Conservation (phyloP, 2,329 filamentous ascomycete genomes). For the Sphaerostilbella broomeana region DNA sequence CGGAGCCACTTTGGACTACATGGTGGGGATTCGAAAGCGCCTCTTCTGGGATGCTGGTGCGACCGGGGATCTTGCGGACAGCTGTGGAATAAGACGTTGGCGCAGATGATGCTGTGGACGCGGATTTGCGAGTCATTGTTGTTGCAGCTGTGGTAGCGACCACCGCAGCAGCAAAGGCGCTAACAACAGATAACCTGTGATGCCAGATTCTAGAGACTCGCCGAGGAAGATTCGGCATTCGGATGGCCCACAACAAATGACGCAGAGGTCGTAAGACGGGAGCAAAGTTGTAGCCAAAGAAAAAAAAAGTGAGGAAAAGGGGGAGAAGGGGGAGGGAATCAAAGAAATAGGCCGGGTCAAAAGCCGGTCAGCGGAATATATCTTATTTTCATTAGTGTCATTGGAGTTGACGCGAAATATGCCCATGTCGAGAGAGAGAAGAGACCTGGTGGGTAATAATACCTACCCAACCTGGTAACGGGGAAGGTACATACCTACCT, state of each 20-base stretch:
- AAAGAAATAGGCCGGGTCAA: neutral
- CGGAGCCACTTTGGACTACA: slow-evolving; percentile 33
- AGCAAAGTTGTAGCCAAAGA: slow-evolving; percentile 4
- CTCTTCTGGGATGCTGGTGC: slow-evolving; percentile 33
- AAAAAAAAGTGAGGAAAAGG: slow-evolving; percentile 1
- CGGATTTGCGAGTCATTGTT: slow-evolving; percentile 9
- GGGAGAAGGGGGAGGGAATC: neutral
- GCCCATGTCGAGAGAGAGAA: no score
- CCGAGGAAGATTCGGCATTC: neutral
- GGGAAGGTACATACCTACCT: no score
- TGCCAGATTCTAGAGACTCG: neutral
- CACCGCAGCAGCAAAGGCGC: slow-evolving; percentile 8
- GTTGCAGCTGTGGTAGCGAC: slow-evolving; percentile 11
- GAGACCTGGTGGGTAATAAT: no score
- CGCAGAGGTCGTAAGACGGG: neutral
- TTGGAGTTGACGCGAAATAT: no score
- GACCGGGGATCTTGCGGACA: slow-evolving; percentile 30
- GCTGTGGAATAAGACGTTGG: slow-evolving; percentile 18
- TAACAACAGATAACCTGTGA: neutral
- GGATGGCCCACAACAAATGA: no score
- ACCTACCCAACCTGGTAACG: no score
- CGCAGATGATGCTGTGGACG: slow-evolving; percentile 13
- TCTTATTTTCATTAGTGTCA: no score
- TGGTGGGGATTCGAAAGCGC: slow-evolving; percentile 44
- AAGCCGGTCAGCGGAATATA: no score